Evolutionary conservation across 139 green algal species (phyloP).

Genomic region (Zygnema circumcarinatum): DNA sequence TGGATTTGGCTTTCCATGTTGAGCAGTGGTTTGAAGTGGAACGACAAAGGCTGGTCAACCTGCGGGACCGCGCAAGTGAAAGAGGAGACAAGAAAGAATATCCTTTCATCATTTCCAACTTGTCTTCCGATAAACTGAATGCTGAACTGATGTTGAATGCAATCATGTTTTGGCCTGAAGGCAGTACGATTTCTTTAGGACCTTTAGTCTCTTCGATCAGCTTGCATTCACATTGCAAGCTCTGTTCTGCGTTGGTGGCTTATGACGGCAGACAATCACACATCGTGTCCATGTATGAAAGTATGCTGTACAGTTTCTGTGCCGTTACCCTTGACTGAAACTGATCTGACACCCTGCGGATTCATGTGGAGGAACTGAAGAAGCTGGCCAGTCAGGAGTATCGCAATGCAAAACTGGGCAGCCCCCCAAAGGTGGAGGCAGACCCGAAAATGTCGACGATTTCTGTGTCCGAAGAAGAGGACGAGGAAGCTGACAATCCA

Average conservation of each 20-base stretch:
- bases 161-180: too few relatives aligned
- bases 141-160: too few relatives aligned
- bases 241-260: too few relatives aligned
- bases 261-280: too few relatives aligned
- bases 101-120: too few relatives aligned
- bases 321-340: too few relatives aligned
- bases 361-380: not conserved
- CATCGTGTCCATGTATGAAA: too few relatives aligned
- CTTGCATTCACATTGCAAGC: conserved; percentile 2
- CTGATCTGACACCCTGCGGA: not conserved
- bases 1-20: too few relatives aligned
- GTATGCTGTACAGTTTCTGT: too few relatives aligned
- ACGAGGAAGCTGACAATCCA: not conserved
- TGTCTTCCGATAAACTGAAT: too few relatives aligned
- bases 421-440: not conserved
- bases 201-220: not conserved
- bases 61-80: conserved; percentile 28
- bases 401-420: not conserved
- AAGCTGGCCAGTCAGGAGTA: not conserved
- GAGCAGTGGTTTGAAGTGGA: conserved; percentile 20
- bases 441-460: not conserved
- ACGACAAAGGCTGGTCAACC: conserved; percentile 16
- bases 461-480: not conserved
- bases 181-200: too few relatives aligned
- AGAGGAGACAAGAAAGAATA: conserved; percentile 35